Evolutionary conservation across 2,329 filamentous ascomycete genomes (phyloP), one percentile per base, ranked within the genome.

Genomic region (Fusarium dimerum): DNA sequence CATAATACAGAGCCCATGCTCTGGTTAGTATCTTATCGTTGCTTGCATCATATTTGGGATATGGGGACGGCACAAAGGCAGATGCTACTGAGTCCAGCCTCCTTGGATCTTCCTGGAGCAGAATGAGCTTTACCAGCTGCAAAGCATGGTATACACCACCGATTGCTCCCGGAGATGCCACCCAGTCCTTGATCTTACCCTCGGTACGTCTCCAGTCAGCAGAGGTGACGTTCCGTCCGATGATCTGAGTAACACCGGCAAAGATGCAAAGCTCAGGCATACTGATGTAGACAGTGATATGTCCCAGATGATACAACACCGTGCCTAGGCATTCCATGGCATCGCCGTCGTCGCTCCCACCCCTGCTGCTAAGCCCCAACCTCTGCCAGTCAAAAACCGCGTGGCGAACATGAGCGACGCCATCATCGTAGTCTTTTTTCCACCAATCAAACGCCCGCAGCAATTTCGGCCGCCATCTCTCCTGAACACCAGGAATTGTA

Each of bases 201-300:
- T 65, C 63, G 10, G 63, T 66, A 11, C 63, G 59, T 36, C 62
- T 63, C 63, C 63, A 65, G 17, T 66, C 63, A 3, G 66, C 48
- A 20, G 61, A 61, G 3, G 63, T 63, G n/a, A 66, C 63, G 2
- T 55, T 65, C 1, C 63, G 62, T 12, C 63, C 63, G 7, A 66
- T 60, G 6, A 66, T 66, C n/a, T 66, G 63, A 0, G 53, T 54
- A 5, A 66, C 63, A 5, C 63, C 63, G 3, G 61, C 63, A 50
- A 66, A 66, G 17, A 66, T 66, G 43, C 63, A 66, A 39, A 66
- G 63, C 45, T 66, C 63, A 6, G 63, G 63, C 63, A 66, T 66
- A 46, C 63, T 66, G 40, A 66, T 66, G 26, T 66, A 64, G 20
- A 66, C 63, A 2, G 63, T 66, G 15, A 66, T 66, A 29, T 66